Evolutionary conservation across 2,329 filamentous ascomycete genomes (phyloP), one percentile per base, ranked within the genome.

Genomic region (Aureobasidium namibiae): DNA sequence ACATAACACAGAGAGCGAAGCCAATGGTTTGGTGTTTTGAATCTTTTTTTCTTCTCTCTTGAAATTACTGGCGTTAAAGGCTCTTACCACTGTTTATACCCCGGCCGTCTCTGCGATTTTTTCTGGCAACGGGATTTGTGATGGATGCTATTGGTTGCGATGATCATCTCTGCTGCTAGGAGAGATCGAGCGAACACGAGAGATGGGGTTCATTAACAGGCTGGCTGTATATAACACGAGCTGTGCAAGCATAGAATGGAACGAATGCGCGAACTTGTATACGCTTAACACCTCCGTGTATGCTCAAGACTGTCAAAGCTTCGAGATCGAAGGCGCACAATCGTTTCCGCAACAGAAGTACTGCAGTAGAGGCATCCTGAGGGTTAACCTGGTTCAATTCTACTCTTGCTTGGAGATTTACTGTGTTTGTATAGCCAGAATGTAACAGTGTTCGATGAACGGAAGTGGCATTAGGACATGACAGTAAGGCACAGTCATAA

Each of bases 11-110:
- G 44, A 33, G 29, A 48, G 11, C 26, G 44, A 14, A 48, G 26
- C n/a, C 29, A 48, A 48, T 48, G 44, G 23, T 48, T 18, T 33
- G 24, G 21, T 34, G 26, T 42, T 23, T 29, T 31, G 38, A 21
- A 31, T 33, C 16, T 41, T 14, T 31, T 21, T 31, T 10, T 39
- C 1, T 38, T 23, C 18, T 16, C 11, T n/a, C 16, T 54, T 42
- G 36, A 31, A 6, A 36, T 45, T 14, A 48, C 21, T 38, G 41
- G 54, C 31, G 41, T 38, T 45, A 18, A 39, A 23, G 54, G 33
- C 26, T 38, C 31, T 56, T 57, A 18, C 34, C 7, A 48, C 48
- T 38, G 42, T 57, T 57, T 46, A 57, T 56, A 56, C 52, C 54
- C 42, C 38, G 54, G 41, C 21, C 42, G 41, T 57, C 42, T 39